A percentile compares a stretch with the other conserved stretches of the same genome.
phyloP scores from a whole-genome alignment of 2,329 filamentous ascomycete species.

The Cercospora beticola region DNA sequence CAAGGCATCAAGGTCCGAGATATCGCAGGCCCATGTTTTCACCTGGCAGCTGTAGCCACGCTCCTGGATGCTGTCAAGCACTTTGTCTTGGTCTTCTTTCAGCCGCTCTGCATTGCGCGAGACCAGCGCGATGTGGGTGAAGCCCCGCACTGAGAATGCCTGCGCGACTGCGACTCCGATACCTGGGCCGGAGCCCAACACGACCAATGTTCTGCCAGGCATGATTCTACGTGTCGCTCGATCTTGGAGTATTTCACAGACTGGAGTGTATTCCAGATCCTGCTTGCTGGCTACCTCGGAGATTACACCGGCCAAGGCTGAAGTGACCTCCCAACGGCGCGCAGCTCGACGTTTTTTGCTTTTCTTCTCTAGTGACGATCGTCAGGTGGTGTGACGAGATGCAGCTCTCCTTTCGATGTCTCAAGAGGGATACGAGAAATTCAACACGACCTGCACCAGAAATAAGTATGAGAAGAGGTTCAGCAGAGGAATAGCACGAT shows the following conservation, averaged over 20 bases:
- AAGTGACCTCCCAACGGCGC: neutral
- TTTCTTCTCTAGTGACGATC: conserved; percentile 1
- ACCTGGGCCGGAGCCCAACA: conserved; percentile 52
- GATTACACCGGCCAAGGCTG: neutral
- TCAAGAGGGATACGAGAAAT: neutral
- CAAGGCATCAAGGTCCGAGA: conserved; percentile 44
- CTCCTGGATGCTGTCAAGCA: conserved; percentile 36
- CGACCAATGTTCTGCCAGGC: conserved; percentile 34
- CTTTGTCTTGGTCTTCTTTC: conserved; percentile 33
- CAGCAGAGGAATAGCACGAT: neutral
- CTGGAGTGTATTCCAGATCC: conserved; percentile 1
- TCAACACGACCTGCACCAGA: neutral
- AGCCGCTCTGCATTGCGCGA: conserved; percentile 47
- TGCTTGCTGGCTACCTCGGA: neutral
- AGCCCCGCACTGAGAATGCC: conserved; percentile 47
- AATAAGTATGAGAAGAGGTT: neutral
- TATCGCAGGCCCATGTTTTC: conserved; percentile 48
- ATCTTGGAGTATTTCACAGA: conserved; percentile 2
- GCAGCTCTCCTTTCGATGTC: neutral
- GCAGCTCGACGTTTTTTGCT: neutral
- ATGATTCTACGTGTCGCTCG: conserved; percentile 14
- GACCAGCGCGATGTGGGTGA: conserved; percentile 51
- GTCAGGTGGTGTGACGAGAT: neutral
- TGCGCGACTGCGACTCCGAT: conserved; percentile 47
- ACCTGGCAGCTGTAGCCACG: conserved; percentile 41